Evolutionary conservation across 169 alveolate genomes (phyloP).

Genomic region (Plasmodium vinckei): DNA sequence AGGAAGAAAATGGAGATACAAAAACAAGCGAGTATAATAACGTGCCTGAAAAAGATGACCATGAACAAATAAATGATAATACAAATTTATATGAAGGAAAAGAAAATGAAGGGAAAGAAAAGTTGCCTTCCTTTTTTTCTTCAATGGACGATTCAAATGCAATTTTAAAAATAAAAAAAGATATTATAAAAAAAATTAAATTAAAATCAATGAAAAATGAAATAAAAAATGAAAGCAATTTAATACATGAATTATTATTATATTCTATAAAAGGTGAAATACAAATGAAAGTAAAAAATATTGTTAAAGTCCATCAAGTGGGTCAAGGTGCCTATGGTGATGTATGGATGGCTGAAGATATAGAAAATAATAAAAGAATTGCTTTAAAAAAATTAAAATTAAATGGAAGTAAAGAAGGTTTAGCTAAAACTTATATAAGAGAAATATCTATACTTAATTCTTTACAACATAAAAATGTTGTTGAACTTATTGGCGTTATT

Average conservation of each 20-base stretch:
- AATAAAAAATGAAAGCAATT: slow-evolving; percentile 1
- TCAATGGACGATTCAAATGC: neutral
- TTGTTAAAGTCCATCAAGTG: slow-evolving; percentile 89
- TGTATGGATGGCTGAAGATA: slow-evolving; percentile 93
- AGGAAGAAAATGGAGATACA: too few species aligned
- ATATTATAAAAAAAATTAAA: neutral
- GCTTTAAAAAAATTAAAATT: slow-evolving; percentile 89
- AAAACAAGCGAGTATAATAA: too few species aligned
- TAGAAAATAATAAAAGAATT: slow-evolving; percentile 84
- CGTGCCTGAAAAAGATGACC: too few species aligned
- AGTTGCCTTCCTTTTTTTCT: too few species aligned
- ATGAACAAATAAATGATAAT: too few species aligned
- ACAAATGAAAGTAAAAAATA: slow-evolving; percentile 75
- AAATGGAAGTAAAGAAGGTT: slow-evolving; percentile 91
- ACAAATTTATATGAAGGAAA: neutral
- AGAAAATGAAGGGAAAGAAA: neutral
- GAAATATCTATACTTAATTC: slow-evolving; percentile 88
- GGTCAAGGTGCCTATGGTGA: slow-evolving; percentile 95
- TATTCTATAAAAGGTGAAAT: slow-evolving; percentile 51
- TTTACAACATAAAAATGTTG: slow-evolving; percentile 88
- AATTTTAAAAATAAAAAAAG: slow-evolving; percentile 12
- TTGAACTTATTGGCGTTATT: slow-evolving; percentile 86
- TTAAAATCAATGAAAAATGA: neutral
- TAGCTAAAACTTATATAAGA: slow-evolving; percentile 91
- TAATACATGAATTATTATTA: slow-evolving; percentile 22